These are phyloP conservation scores for Coniferiporia weirii DNA, from an alignment of 1,284 basidiomycete species.

Conservation along the genomic window DNA sequence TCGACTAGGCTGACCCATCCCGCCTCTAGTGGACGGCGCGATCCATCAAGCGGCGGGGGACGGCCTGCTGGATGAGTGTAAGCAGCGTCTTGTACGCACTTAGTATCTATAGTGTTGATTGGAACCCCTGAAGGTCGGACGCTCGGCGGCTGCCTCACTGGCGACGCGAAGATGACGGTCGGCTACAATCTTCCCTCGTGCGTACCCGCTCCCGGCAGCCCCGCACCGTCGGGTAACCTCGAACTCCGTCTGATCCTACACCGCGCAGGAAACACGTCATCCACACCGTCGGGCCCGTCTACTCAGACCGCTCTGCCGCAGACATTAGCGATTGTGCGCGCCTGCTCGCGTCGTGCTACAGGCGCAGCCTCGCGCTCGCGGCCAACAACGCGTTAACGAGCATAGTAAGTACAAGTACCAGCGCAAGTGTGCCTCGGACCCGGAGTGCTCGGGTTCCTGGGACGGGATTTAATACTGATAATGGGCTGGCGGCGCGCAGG, in stretches of 20 bases:
- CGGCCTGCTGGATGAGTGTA: constrained; percentile 70
- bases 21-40: constrained; percentile 67
- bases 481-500: constrained; percentile 37
- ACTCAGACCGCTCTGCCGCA: constrained; percentile 39
- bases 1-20: not conserved
- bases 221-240: not conserved
- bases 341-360: constrained; percentile 72
- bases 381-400: constrained; percentile 54
- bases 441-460: too few relatives aligned
- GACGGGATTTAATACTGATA: too few relatives aligned
- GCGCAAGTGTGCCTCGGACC: too few relatives aligned
- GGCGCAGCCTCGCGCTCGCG: constrained; percentile 58
- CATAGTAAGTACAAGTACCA: constrained; percentile 45
- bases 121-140: constrained; percentile 43
- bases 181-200: constrained; percentile 71
- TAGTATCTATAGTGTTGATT: not conserved
- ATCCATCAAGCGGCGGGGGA: constrained; percentile 84
- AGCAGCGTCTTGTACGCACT: constrained; percentile 20
- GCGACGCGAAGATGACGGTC: constrained; percentile 78
- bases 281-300: constrained; percentile 89
- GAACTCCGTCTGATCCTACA: too few relatives aligned
- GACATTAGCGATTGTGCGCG: constrained; percentile 34
- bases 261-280: constrained; percentile 63
- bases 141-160: constrained; percentile 76
- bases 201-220: constrained; percentile 25